A percentile compares a stretch with the other conserved stretches of the same genome.
phyloP scores from a whole-genome alignment of 176 grass and related monocot genomes.

The Coix lacrymajobi region DNA sequence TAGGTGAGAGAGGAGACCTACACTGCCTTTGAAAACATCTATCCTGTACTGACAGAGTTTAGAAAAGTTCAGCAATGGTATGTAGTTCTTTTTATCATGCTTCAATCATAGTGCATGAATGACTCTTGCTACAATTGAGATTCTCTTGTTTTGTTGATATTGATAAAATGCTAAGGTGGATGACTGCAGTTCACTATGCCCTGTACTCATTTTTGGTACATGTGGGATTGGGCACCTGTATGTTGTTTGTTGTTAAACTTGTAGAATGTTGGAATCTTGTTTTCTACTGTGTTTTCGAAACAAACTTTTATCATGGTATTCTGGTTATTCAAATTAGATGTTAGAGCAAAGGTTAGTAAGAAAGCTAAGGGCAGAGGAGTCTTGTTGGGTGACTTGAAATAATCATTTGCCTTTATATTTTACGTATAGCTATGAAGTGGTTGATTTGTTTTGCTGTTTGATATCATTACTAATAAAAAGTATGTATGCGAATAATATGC shows the following conservation, averaged over 20 bases:
- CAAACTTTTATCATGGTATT: background rate
- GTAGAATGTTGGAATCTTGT: background rate
- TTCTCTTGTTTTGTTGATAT: background rate
- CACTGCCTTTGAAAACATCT: constrained; percentile 95
- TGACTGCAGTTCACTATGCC: background rate
- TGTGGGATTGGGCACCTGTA: background rate
- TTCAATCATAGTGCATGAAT: background rate
- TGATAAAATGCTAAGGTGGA: background rate
- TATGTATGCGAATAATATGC: background rate
- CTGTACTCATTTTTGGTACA: background rate
- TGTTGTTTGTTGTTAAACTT: background rate
- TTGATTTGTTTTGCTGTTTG: background rate
- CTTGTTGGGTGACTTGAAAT: background rate
- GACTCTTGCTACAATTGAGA: background rate
- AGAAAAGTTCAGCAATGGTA: constrained; percentile 95
- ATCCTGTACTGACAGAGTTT: constrained; percentile 83
- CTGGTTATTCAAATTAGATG: background rate
- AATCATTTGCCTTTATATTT: background rate
- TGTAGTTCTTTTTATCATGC: background rate
- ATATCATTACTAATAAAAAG: background rate
- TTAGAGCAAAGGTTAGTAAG: background rate
- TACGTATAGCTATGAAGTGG: background rate
- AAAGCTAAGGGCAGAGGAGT: background rate
- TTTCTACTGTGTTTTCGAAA: background rate
- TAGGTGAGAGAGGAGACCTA: constrained; percentile 98